Base-by-base conservation (phyloP, 805 yeast genomes). In the Scheffersomyces stipitis region DNA sequence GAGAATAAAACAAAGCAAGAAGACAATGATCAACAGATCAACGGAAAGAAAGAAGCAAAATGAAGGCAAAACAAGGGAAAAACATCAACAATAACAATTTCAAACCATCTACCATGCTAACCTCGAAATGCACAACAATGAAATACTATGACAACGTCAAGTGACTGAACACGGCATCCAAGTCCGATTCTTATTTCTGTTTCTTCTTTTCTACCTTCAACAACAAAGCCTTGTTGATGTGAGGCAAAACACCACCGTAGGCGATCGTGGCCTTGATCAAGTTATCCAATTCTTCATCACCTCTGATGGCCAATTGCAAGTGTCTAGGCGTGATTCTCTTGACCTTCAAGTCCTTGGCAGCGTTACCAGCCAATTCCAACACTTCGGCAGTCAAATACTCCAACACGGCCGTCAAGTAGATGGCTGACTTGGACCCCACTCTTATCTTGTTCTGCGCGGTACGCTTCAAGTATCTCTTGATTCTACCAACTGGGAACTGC, bases 401-500 rank as follows among this genome's bases (percentile, higher is more conserved):
- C 44, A 56, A 54, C 28, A 56, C 62, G 0, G 62, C 62, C 13
- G 62, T 56, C 46, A 56, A 52, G 48, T 56, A 56, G 37, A 56
- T 91, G 33, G 99, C 98, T 29, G 96, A 75, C 67, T 68, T 83
- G 67, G 63, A 85, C 41, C 96, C 96, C 33, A 88, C 95, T 64
- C 96, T 66, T 47, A 77, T 68, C 52, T 76, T 77, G 67, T 86
- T 87, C 61, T 87, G 93, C 15, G 96, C 95, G 48, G 84, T 86
- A 64, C 76, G 83, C 74, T 90, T 91, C 66, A 93, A 75, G 63
- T 89, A 91, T 73, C 99, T 81, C 79, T 93, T 91, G 54, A 93
- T 89, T 83, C 99, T 88, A 42, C 99, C 99, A 26, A 95, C 98
- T 34, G 99, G 99, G 72, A 93, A 93, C 63, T 85, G 93, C 62